Percentiles rank a stretch among this genome's conserved stretches.
These are phyloP conservation scores for Arabidopsis suecica DNA, from an alignment of 345 rosid species.

Conservation along the genomic window DNA sequence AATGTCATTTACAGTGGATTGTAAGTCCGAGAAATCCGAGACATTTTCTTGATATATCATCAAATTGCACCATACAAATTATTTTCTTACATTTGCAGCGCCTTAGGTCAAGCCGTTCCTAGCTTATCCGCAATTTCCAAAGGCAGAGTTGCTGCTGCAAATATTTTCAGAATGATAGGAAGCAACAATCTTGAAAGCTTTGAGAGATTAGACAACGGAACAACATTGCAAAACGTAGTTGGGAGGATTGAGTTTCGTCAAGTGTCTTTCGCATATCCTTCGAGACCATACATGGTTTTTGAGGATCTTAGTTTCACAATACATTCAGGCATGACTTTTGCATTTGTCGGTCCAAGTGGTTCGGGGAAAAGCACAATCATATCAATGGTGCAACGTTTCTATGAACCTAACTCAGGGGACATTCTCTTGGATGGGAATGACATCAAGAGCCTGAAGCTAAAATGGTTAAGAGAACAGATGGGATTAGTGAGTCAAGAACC, in stretches of 20 bases:
- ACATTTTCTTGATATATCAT: slow-evolving; percentile 19
- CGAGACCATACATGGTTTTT: slow-evolving; percentile 61
- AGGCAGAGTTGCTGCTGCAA: slow-evolving; percentile 73
- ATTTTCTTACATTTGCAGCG: slow-evolving; percentile 46
- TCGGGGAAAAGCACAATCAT: slow-evolving; percentile 90
- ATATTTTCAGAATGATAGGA: slow-evolving; percentile 60
- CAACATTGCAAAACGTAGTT: slow-evolving; percentile 49
- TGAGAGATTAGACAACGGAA: slow-evolving; percentile 48
- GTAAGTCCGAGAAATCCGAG: slow-evolving; percentile 50
- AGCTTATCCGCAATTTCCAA: slow-evolving; percentile 77
- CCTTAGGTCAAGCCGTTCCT: slow-evolving; percentile 83
- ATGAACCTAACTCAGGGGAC: slow-evolving; percentile 80
- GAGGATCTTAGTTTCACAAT: slow-evolving; percentile 71
- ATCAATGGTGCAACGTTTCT: slow-evolving; percentile 85
- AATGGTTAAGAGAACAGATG: slow-evolving; percentile 87
- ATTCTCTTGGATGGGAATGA: slow-evolving; percentile 73
- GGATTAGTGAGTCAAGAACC: slow-evolving; percentile 96
- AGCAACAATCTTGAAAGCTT: slow-evolving; percentile 37
- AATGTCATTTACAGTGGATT: slow-evolving; percentile 83
- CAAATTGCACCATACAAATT: slow-evolving; percentile 18
- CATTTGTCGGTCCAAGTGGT: slow-evolving; percentile 89
- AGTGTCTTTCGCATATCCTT: slow-evolving; percentile 74
- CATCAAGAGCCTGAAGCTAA: slow-evolving; percentile 57
- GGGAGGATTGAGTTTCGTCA: slow-evolving; percentile 66
- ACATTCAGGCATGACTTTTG: slow-evolving; percentile 67